Conservation (phyloP, 202 grass and related monocot species). For the Digitaria exilis region DNA sequence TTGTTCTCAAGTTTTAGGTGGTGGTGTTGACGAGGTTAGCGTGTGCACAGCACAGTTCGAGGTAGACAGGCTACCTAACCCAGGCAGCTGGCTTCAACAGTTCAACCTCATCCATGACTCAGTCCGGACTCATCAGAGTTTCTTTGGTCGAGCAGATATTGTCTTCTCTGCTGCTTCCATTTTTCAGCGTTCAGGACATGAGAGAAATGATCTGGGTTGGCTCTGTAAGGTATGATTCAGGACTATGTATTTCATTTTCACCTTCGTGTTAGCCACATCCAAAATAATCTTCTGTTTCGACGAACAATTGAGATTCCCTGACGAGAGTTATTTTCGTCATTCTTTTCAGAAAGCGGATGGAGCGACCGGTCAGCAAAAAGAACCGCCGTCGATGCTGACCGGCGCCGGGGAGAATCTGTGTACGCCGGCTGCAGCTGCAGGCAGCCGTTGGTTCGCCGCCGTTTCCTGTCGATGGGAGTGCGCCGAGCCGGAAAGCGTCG, state of each 20-base stretch:
- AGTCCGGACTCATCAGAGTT: not conserved
- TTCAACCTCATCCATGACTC: conserved; percentile 6
- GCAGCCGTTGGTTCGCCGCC: conserved; percentile 38
- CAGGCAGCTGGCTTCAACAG: not conserved
- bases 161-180: not conserved
- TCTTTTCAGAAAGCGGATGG: not conserved
- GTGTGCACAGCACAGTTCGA: not conserved
- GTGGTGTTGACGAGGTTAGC: not conserved
- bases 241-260: not conserved
- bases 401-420: not conserved
- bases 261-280: not conserved
- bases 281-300: too few species aligned
- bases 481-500: not conserved
- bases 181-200: not conserved
- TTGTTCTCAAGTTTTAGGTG: conserved; percentile 38
- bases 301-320: not conserved
- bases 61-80: conserved; percentile 35
- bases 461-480: not conserved
- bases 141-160: not conserved
- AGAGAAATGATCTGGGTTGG: not conserved
- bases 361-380: not conserved
- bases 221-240: not conserved
- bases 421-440: not conserved
- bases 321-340: not conserved
- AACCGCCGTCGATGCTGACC: not conserved